These are phyloP conservation scores for Tylopilus orsonianus DNA, from an alignment of 1,284 basidiomycete genomes.

Conservation along the genomic window DNA sequence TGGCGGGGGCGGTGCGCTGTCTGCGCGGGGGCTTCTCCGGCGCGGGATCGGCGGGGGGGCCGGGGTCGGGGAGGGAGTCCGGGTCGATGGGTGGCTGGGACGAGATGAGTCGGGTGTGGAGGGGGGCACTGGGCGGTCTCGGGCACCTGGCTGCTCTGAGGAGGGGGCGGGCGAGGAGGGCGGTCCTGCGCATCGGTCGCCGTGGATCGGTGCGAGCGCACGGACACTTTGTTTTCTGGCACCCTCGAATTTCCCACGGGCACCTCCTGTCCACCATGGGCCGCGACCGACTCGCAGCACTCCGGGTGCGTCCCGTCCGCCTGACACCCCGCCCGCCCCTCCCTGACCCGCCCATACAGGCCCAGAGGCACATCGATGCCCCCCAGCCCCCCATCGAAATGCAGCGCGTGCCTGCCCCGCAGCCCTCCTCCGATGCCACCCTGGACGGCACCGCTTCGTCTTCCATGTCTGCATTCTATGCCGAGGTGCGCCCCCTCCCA, in stretches of 20 bases:
- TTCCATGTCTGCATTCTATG: conserved; percentile 32
- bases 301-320: conserved; percentile 20
- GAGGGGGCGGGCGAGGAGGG: conserved; percentile 23
- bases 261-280: conserved; percentile 23
- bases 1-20: conserved; percentile 28
- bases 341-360: conserved; percentile 18
- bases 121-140: background rate
- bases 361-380: conserved; percentile 29
- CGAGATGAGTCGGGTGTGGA: conserved; percentile 37
- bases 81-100: conserved; percentile 27
- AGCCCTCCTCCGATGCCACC: background rate
- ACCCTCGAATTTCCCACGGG: conserved; percentile 27
- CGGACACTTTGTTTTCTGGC: background rate
- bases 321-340: no score
- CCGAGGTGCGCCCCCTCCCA: conserved; percentile 26
- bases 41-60: conserved; percentile 26
- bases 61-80: conserved; percentile 25
- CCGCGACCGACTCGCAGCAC: conserved; percentile 35
- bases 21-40: conserved; percentile 42
- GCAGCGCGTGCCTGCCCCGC: conserved; percentile 20
- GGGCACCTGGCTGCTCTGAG: conserved; percentile 16
- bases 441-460: conserved; percentile 13
- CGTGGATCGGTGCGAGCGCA: no score
- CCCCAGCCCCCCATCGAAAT: conserved; percentile 31
- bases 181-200: conserved; percentile 27